Evolutionary conservation across 2,329 filamentous ascomycete species (phyloP).

Genomic region (Lizonia empirigonia): DNA sequence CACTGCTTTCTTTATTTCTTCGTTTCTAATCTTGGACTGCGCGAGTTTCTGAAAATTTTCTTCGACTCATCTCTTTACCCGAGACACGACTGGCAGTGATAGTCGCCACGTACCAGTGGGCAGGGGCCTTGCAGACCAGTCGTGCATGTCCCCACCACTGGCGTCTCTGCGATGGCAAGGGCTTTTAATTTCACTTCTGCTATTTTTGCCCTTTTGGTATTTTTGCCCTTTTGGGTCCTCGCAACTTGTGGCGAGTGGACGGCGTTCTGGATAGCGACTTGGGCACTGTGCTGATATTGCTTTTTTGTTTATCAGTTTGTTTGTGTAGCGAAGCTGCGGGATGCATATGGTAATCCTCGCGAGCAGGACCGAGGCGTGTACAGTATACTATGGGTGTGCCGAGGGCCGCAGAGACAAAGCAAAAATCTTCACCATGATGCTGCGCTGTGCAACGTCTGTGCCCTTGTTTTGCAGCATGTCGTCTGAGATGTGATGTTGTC

Average conservation of each 20-base stretch:
- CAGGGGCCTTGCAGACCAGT: conserved; percentile 17
- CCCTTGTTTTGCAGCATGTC: conserved; percentile 3
- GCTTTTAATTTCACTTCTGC: background rate
- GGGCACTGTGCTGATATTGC: conserved; percentile 9
- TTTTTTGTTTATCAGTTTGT: conserved; percentile 13
- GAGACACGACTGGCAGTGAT: conserved; percentile 28
- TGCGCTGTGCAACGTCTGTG: conserved; percentile 6
- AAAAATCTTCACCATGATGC: conserved; percentile 11
- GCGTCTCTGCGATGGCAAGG: background rate
- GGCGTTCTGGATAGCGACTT: conserved; percentile 10
- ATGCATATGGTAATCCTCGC: conserved; percentile 17
- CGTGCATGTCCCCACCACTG: conserved; percentile 4
- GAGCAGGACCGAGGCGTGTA: conserved; percentile 20
- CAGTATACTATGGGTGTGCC: conserved; percentile 19
- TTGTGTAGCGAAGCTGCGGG: conserved; percentile 21
- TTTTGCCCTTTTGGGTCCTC: conserved; percentile 10
- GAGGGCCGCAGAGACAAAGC: conserved; percentile 12
- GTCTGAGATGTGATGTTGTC: conserved; percentile 2
- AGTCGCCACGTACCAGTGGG: conserved; percentile 35
- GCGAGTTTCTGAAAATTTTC: conserved; percentile 19
- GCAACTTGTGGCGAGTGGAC: conserved; percentile 13
- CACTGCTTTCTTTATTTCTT: conserved; percentile 12
- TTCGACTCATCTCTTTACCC: conserved; percentile 21
- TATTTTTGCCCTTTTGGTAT: conserved; percentile 4
- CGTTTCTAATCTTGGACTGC: conserved; percentile 3